A percentile compares a stretch with the other conserved stretches of the same genome.
Evolutionary conservation across 148 eudicot genomes (phyloP).

Genomic region (Rhododendron ovatum): DNA sequence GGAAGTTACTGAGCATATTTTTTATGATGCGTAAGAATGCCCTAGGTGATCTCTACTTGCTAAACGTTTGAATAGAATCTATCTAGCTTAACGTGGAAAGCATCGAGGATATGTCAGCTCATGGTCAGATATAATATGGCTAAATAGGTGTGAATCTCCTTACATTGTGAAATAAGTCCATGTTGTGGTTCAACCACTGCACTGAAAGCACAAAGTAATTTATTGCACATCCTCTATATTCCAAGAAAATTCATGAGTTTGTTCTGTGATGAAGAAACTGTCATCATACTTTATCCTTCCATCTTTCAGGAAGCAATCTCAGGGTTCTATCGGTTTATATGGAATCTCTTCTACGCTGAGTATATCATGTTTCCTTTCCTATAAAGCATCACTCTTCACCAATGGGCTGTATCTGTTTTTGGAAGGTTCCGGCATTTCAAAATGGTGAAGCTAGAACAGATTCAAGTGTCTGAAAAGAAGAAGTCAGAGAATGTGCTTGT

Average conservation of each 20-base stretch:
- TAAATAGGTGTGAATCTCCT: not conserved
- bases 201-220: not conserved
- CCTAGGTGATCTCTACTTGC: not conserved
- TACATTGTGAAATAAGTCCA: not conserved
- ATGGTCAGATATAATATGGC: not conserved
- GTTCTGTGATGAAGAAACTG: not conserved
- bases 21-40: not conserved
- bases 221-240: not conserved
- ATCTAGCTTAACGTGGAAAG: not conserved
- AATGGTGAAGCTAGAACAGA: not conserved
- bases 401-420: not conserved
- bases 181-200: not conserved
- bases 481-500: not conserved
- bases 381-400: slow-evolving; percentile 9
- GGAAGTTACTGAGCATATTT: not conserved
- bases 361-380: slow-evolving; percentile 78
- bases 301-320: slow-evolving; percentile 90
- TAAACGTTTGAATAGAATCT: not conserved
- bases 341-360: slow-evolving; percentile 94
- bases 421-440: slow-evolving; percentile 1
- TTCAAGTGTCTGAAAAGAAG: not conserved
- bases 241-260: not conserved
- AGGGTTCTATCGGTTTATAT: slow-evolving; percentile 76
- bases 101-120: not conserved
- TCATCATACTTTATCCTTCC: not conserved